Conservation (phyloP, 1,139 yeast genomes). For the Hyphopichia khmerensis region DNA sequence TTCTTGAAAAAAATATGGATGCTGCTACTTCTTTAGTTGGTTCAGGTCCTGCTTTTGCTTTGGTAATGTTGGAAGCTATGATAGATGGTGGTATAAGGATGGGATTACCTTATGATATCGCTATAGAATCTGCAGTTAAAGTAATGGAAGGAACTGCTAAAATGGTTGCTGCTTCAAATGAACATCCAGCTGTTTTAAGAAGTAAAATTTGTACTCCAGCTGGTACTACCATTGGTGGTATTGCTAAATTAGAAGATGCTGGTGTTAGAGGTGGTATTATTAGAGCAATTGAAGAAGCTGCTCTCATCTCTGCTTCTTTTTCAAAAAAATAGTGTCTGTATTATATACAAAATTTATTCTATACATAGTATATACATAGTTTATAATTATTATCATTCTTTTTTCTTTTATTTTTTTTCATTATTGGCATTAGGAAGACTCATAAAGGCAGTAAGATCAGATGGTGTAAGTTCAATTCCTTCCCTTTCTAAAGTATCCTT, state of each 20-base stretch:
- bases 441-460: slow-evolving; percentile 35
- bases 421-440: slow-evolving; percentile 12
- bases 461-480: slow-evolving; percentile 30
- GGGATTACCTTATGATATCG: slow-evolving; percentile 89
- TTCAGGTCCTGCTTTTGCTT: slow-evolving; percentile 93
- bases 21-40: slow-evolving; percentile 94
- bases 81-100: slow-evolving; percentile 92
- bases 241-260: slow-evolving; percentile 87
- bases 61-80: slow-evolving; percentile 86
- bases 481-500: slow-evolving; percentile 33
- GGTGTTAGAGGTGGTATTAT: slow-evolving; percentile 87
- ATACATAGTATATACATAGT: slow-evolving; percentile 1
- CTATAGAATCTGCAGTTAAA: slow-evolving; percentile 89
- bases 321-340: slow-evolving; percentile 47
- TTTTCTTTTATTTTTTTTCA: slow-evolving; percentile 9
- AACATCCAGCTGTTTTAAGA: slow-evolving; percentile 89
- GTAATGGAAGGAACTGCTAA: slow-evolving; percentile 96
- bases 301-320: slow-evolving; percentile 75
- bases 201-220: slow-evolving; percentile 96
- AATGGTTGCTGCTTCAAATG: slow-evolving; percentile 82
- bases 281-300: slow-evolving; percentile 87
- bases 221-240: slow-evolving; percentile 96
- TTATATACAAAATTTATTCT: background rate
- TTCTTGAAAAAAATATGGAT: slow-evolving; percentile 90
- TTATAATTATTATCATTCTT: background rate